Percentiles rank a stretch among this genome's conserved stretches.
These are phyloP conservation scores for Penicillium sp. DNA, from an alignment of 2,329 filamentous ascomycete species.

Conservation along the genomic window DNA sequence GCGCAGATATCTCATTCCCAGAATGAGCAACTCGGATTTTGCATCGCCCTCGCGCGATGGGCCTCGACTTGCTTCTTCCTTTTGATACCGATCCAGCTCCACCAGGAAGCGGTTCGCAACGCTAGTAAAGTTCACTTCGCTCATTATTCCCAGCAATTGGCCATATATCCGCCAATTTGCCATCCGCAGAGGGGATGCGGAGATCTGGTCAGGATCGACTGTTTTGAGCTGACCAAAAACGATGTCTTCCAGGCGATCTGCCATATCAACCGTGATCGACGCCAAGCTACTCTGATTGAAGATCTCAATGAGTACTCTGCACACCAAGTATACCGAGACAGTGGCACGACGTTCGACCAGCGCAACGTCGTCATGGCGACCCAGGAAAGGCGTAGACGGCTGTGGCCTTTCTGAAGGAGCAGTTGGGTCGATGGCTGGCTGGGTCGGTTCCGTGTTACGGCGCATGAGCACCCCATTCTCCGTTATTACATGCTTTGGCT, in stretches of 20 bases:
- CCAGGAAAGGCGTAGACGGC: constrained; percentile 37
- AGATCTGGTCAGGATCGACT: constrained; percentile 75
- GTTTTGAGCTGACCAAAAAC: constrained; percentile 95
- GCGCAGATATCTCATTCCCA: constrained; percentile 86
- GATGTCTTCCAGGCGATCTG: constrained; percentile 88
- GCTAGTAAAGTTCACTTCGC: constrained; percentile 81
- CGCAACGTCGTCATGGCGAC: constrained; percentile 68
- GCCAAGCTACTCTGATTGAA: constrained; percentile 84
- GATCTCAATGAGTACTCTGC: constrained; percentile 88
- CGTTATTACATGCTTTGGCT: constrained; percentile 36
- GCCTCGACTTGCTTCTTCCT: constrained; percentile 60
- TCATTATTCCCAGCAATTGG: constrained; percentile 93
- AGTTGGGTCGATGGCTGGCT: constrained; percentile 41
- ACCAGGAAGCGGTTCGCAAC: constrained; percentile 79
- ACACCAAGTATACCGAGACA: constrained; percentile 93
- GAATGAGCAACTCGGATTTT: constrained; percentile 81
- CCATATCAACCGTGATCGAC: constrained; percentile 85
- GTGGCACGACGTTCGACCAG: constrained; percentile 87
- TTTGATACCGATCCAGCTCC: constrained; percentile 76
- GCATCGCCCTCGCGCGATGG: constrained; percentile 66
- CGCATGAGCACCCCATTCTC: constrained; percentile 56
- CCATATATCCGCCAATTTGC: constrained; percentile 96
- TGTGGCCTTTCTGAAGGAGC: constrained; percentile 26
- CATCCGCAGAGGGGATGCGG: constrained; percentile 72
- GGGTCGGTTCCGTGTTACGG: constrained; percentile 72